Percentiles rank a stretch among this genome's conserved stretches.
phyloP scores from a whole-genome alignment of 305 asterid species.

The Salvia sclarea region DNA sequence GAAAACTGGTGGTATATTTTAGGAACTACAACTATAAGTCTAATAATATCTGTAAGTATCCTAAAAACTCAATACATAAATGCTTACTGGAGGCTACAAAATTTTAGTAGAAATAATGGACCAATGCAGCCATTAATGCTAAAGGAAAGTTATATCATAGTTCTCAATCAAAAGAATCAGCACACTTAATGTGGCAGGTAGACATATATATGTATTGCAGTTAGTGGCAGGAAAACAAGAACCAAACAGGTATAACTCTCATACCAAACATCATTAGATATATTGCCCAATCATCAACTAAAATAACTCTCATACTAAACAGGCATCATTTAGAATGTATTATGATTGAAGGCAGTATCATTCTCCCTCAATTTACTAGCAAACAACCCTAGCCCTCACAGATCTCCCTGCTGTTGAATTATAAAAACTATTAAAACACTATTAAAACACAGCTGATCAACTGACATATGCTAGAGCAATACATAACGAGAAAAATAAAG shows the following conservation, averaged over 20 bases:
- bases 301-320: not conserved
- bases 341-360: not conserved
- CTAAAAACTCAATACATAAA: conserved; percentile 2
- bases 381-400: not conserved
- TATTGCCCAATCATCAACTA: not conserved
- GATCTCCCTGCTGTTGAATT: not conserved
- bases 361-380: not conserved
- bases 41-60: not conserved
- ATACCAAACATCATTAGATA: not conserved
- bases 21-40: conserved; percentile 3
- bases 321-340: not conserved
- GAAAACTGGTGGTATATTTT: not conserved
- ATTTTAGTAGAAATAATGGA: not conserved
- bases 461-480: not conserved
- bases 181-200: not conserved
- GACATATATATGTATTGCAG: not conserved
- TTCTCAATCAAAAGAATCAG: not conserved
- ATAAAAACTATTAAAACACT: not conserved
- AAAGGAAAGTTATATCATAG: not conserved
- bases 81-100: not conserved
- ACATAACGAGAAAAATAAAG: not conserved
- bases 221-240: not conserved
- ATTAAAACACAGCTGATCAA: not conserved
- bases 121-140: conserved; percentile 13
- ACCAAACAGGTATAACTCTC: not conserved